Conservation (phyloP, 441 rosid species). For the Gossypium schwendimanii region DNA sequence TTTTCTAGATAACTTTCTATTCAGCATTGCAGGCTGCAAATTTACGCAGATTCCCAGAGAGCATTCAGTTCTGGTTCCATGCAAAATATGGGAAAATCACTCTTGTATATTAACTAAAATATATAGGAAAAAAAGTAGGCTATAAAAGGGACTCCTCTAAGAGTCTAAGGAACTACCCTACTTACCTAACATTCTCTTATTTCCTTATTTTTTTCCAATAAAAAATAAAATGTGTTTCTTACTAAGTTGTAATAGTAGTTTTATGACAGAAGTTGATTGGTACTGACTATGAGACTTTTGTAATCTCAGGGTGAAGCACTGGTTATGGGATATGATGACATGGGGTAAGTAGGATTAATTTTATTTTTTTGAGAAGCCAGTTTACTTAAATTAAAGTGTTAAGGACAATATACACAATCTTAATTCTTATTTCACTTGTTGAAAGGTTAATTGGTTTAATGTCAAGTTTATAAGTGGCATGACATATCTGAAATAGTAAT, state of each 20-base stretch:
- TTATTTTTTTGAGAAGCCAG: background rate
- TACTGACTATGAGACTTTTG: conserved; percentile 22
- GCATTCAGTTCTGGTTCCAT: background rate
- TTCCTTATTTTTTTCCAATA: background rate
- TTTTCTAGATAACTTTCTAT: background rate
- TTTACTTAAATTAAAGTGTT: conserved; percentile 3
- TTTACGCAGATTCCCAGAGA: background rate
- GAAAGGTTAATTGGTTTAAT: background rate
- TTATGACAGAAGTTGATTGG: background rate
- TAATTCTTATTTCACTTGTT: background rate
- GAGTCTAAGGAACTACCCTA: background rate
- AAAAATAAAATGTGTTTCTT: background rate
- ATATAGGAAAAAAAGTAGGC: background rate
- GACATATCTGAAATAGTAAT: background rate
- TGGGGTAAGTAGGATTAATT: conserved; percentile 64
- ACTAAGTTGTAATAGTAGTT: background rate
- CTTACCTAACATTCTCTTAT: background rate
- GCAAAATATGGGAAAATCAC: background rate
- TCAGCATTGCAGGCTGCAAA: background rate
- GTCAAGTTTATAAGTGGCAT: background rate
- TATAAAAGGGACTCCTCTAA: background rate
- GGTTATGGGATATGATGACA: conserved; percentile 97
- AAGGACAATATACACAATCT: conserved; percentile 13
- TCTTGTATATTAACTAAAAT: background rate
- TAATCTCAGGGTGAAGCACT: conserved; percentile 90